phyloP scores from a whole-genome alignment of 805 yeast species.

The Lipomyces mesembrius region DNA sequence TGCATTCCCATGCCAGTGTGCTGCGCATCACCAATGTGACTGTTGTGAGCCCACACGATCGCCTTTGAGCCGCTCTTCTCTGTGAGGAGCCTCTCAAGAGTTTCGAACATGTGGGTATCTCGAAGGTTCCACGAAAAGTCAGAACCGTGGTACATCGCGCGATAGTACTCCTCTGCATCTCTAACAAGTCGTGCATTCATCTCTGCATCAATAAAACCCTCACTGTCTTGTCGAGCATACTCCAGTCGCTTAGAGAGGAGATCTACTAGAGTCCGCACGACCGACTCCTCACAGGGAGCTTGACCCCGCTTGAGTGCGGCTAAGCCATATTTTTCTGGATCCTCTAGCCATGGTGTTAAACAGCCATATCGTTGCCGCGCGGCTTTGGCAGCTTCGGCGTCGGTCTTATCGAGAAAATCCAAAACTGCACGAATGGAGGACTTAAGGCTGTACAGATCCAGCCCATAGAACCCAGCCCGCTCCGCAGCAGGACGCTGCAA shows the following conservation, averaged over 20 bases:
- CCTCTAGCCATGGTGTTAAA: constrained; percentile 7
- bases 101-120: constrained; percentile 9
- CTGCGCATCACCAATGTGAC: constrained; percentile 10
- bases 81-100: neutral
- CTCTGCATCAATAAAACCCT: constrained; percentile 5
- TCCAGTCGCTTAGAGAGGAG: constrained; percentile 7
- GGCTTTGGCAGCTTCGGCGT: constrained; percentile 2
- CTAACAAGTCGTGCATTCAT: constrained; percentile 14
- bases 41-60: constrained; percentile 13
- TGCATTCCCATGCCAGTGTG: constrained; percentile 10
- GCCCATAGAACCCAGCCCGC: constrained; percentile 12
- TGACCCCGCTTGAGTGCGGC: constrained; percentile 2
- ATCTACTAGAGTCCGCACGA: neutral
- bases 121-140: constrained; percentile 11
- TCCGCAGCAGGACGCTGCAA: neutral
- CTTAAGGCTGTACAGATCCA: constrained; percentile 12
- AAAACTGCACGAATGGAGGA: constrained; percentile 5
- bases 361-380: constrained; percentile 8
- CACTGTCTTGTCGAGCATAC: constrained; percentile 8
- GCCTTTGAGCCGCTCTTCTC: constrained; percentile 7
- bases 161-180: constrained; percentile 8
- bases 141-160: constrained; percentile 9
- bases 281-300: constrained; percentile 6
- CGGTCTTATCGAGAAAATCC: constrained; percentile 1
- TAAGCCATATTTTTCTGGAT: constrained; percentile 5